Conservation (phyloP, 1,284 basidiomycete genomes). For the Polyporus tsugae region DNA sequence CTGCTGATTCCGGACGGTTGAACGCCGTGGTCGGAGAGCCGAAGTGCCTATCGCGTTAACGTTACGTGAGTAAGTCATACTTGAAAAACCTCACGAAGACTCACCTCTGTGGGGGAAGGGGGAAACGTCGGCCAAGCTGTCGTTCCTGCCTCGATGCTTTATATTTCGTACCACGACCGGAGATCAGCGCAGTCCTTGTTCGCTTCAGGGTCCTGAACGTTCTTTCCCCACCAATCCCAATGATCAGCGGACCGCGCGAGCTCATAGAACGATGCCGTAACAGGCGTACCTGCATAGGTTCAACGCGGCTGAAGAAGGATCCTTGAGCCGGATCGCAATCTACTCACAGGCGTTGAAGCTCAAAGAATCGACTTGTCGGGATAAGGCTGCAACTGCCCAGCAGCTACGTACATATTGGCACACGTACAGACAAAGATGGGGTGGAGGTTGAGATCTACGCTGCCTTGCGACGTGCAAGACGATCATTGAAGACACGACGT, state of each 20-base stretch:
- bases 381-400: too few relatives aligned
- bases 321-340: background rate
- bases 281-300: background rate
- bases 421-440: too few relatives aligned
- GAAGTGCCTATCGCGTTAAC: background rate
- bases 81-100: background rate
- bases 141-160: background rate
- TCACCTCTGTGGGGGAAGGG: background rate
- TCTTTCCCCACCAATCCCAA: background rate
- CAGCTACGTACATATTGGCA: too few relatives aligned
- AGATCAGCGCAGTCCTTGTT: slow-evolving; percentile 1
- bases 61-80: background rate
- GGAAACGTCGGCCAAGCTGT: background rate
- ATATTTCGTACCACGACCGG: background rate
- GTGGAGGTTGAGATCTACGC: too few relatives aligned
- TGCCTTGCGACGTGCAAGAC: too few relatives aligned
- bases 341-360: background rate
- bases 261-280: background rate
- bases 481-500: too few relatives aligned
- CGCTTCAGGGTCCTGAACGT: slow-evolving; percentile 1
- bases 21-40: background rate
- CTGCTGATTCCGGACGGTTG: background rate
- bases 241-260: background rate
- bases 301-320: too few relatives aligned
- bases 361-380: too few relatives aligned